A percentile compares a stretch with the other conserved stretches of the same genome.
phyloP scores from a whole-genome alignment of 345 rosid species.

The Noccaea bulbosa region DNA sequence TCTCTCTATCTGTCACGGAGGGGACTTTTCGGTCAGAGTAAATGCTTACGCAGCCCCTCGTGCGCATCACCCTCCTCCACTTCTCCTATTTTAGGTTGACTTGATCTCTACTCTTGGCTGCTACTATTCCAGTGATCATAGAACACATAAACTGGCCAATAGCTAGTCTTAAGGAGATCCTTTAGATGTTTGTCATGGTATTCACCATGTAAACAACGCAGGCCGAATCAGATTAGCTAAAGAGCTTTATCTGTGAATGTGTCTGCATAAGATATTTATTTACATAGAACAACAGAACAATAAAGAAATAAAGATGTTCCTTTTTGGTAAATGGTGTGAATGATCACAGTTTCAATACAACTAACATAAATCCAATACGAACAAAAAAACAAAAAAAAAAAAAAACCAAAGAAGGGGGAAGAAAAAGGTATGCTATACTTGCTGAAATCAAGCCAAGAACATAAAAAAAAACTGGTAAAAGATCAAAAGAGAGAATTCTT shows the following conservation, averaged over 20 bases:
- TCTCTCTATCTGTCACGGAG: background rate
- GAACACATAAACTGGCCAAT: background rate
- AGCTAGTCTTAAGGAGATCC: background rate
- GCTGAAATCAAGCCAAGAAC: slow-evolving; percentile 21
- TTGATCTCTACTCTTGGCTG: background rate
- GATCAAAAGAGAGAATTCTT: slow-evolving; percentile 16
- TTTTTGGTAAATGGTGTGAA: slow-evolving; percentile 5
- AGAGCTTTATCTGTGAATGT: background rate
- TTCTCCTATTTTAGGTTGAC: background rate
- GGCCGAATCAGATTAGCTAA: slow-evolving; percentile 1
- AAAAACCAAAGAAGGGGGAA: slow-evolving; percentile 14
- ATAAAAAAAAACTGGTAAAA: background rate
- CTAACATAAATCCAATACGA: slow-evolving; percentile 25
- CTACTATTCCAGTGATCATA: background rate
- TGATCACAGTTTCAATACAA: slow-evolving; percentile 32
- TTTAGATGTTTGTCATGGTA: background rate
- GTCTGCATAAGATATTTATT: background rate
- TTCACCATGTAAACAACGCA: background rate
- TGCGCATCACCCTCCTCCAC: slow-evolving; percentile 39
- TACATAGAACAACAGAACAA: slow-evolving; percentile 3
- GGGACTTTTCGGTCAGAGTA: slow-evolving; percentile 4
- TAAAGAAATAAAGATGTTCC: background rate
- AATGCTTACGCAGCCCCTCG: slow-evolving; percentile 27
- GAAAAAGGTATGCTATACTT: slow-evolving; percentile 33
- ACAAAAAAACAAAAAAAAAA: slow-evolving; percentile 10